Evolutionary conservation across 371 early-diverging fungal species (phyloP).

Genomic region (Mortierella sp.): DNA sequence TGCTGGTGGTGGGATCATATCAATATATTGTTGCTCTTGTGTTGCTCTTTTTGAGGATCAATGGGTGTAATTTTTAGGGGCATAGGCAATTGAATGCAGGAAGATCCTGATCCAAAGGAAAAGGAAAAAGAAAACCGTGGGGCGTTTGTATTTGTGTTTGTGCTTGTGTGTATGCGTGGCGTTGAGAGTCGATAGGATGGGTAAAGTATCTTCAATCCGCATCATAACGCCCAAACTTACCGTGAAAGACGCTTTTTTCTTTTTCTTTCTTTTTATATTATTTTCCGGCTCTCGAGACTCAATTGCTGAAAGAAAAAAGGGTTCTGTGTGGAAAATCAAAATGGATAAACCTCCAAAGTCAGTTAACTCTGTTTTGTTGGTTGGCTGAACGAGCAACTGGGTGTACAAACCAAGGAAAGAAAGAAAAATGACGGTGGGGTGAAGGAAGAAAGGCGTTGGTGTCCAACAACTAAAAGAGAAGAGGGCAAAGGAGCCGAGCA

Average conservation of each 20-base stretch:
- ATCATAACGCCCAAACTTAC: neutral
- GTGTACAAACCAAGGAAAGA: neutral
- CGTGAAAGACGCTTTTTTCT: neutral
- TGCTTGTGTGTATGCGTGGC: neutral
- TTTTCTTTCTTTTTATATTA: neutral
- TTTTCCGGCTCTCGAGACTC: constrained; percentile 16
- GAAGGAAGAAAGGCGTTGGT: neutral
- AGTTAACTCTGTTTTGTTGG: neutral
- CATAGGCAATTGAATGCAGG: neutral
- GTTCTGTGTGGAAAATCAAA: constrained; percentile 13
- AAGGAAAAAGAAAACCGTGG: neutral
- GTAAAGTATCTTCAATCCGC: neutral
- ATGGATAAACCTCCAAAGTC: constrained; percentile 10
- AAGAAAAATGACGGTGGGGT: neutral
- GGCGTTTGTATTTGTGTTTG: neutral
- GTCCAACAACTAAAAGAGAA: neutral
- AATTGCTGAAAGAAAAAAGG: neutral
- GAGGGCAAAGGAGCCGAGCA: neutral
- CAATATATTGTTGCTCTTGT: neutral
- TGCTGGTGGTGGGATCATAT: neutral
- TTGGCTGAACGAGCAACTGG: neutral
- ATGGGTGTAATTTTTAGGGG: neutral
- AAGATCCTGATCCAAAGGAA: neutral
- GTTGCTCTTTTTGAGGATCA: neutral
- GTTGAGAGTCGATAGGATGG: neutral